Conservation (phyloP, 1,284 basidiomycete genomes). For the Moniliophthora roreri region DNA sequence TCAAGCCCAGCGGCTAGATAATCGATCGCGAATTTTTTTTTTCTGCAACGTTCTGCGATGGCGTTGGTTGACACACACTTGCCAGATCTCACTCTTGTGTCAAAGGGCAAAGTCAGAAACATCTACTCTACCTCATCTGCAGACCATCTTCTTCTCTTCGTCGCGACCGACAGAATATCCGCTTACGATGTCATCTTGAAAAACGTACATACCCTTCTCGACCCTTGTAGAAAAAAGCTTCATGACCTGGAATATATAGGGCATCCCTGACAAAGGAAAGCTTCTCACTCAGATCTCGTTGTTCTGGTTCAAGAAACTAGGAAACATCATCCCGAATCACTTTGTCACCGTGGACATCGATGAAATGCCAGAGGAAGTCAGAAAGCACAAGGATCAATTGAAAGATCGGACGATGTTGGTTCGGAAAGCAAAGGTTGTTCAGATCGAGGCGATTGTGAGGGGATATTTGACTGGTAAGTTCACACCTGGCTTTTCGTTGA, state of each 20-base stretch:
- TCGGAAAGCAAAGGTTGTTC: conserved; percentile 85
- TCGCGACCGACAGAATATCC: conserved; percentile 95
- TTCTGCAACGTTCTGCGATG: too few relatives aligned
- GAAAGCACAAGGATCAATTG: conserved; percentile 69
- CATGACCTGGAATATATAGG: conserved; percentile 45
- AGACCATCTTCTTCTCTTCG: conserved; percentile 84
- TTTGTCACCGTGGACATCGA: conserved; percentile 75
- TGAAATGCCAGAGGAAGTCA: conserved; percentile 75
- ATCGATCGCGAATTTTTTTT: too few relatives aligned
- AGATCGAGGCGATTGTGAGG: conserved; percentile 96
- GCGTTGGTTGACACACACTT: conserved; percentile 56
- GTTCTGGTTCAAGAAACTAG: conserved; percentile 93
- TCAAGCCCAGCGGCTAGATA: too few relatives aligned
- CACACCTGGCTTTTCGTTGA: neutral
- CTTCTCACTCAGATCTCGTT: conserved; percentile 88
- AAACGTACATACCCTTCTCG: conserved; percentile 62
- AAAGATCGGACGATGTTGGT: conserved; percentile 92
- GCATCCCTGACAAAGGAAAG: conserved; percentile 92
- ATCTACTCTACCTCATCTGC: conserved; percentile 76
- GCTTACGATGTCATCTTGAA: conserved; percentile 95
- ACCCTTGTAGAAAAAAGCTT: neutral
- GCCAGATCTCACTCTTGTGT: conserved; percentile 62
- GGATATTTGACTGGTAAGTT: conserved; percentile 90
- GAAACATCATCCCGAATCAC: conserved; percentile 82
- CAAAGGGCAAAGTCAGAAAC: conserved; percentile 92